A percentile compares a stretch with the other conserved stretches of the same genome.
Conservation (phyloP, 805 yeast species). For the Schwanniomyces occidentalis region DNA sequence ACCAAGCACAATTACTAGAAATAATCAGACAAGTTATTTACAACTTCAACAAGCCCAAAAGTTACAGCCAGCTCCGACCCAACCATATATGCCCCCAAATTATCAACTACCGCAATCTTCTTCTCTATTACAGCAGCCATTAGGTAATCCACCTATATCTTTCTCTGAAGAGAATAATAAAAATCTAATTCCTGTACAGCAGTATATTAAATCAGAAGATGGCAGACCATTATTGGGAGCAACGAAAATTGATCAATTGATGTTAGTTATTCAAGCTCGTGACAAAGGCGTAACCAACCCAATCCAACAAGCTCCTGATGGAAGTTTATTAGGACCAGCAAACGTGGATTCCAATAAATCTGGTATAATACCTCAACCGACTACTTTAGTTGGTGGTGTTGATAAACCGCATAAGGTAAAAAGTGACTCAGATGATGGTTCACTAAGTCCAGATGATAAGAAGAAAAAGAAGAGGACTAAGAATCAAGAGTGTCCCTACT, state of each 20-base stretch:
- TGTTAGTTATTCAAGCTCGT: constrained; percentile 88
- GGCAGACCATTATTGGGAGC: constrained; percentile 77
- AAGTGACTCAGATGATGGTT: constrained; percentile 13
- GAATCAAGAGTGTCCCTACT: constrained; percentile 71
- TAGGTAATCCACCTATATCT: constrained; percentile 5
- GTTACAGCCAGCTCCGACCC: constrained; percentile 10
- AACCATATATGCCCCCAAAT: constrained; percentile 7
- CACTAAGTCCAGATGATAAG: constrained; percentile 12
- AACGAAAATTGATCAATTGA: constrained; percentile 85
- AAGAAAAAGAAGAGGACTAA: constrained; percentile 37
- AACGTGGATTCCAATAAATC: constrained; percentile 14
- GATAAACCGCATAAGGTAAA: constrained; percentile 53
- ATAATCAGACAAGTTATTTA: constrained; percentile 12
- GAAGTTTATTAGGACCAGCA: constrained; percentile 56
- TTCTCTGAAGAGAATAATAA: constrained; percentile 8
- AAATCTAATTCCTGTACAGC: constrained; percentile 47
- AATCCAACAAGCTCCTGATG: constrained; percentile 67
- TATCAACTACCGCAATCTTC: constrained; percentile 11
- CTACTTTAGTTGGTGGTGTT: constrained; percentile 76
- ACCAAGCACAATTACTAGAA: constrained; percentile 6
- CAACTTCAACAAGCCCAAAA: constrained; percentile 13
- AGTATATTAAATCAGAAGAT: constrained; percentile 52
- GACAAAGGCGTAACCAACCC: constrained; percentile 70
- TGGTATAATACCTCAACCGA: constrained; percentile 53
- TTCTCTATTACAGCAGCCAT: constrained; percentile 7